phyloP scores from a whole-genome alignment of 2,329 filamentous ascomycete species.

The Scedosporium dehoogii region DNA sequence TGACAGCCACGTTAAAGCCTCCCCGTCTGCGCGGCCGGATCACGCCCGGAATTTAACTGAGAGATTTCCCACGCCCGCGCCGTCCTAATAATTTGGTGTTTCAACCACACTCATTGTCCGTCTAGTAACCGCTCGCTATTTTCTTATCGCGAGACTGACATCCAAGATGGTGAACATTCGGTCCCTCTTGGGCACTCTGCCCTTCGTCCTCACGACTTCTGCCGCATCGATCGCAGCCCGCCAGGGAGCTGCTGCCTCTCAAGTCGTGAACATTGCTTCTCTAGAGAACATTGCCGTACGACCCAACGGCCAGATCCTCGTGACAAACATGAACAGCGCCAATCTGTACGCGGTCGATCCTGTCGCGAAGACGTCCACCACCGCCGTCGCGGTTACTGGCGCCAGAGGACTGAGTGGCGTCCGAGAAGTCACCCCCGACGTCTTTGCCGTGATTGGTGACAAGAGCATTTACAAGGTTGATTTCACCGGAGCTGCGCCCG shows the following conservation, averaged over 20 bases:
- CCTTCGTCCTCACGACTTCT: neutral
- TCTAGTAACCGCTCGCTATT: neutral
- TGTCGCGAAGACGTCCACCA: neutral
- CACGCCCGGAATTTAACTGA: neutral
- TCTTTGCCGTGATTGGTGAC: conserved; percentile 6
- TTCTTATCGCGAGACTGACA: neutral
- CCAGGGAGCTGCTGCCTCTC: conserved; percentile 1
- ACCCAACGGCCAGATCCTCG: conserved; percentile 8
- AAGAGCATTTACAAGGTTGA: conserved; percentile 6
- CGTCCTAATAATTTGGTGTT: neutral
- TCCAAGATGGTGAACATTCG: neutral
- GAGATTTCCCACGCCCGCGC: neutral
- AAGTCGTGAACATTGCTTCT: conserved; percentile 3
- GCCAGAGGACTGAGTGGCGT: conserved; percentile 3
- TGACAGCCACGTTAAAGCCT: neutral
- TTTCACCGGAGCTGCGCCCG: conserved; percentile 4
- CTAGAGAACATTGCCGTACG: conserved; percentile 8
- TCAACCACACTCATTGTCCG: neutral
- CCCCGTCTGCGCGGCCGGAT: neutral
- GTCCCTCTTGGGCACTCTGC: neutral
- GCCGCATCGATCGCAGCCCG: neutral
- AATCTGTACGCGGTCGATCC: conserved; percentile 6
- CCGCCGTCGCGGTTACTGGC: conserved; percentile 1
- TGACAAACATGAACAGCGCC: conserved; percentile 6
- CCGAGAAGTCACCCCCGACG: conserved; percentile 5